Conservation (phyloP, 2,329 filamentous ascomycete genomes). For the Cytospora piceae region DNA sequence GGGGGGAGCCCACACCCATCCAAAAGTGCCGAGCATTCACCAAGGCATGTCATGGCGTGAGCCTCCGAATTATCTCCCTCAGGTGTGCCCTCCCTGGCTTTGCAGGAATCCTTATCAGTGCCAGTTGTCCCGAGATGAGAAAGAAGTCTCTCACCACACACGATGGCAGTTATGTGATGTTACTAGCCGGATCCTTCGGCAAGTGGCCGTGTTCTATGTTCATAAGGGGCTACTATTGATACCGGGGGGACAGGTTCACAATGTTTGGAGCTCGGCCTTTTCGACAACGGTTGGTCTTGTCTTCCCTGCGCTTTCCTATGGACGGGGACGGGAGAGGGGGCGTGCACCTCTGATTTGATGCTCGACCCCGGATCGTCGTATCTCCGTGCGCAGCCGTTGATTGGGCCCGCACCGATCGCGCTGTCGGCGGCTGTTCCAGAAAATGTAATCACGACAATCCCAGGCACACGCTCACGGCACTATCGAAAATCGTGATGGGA, state of each 20-base stretch:
- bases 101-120: slow-evolving; percentile 14
- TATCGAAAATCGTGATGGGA: neutral
- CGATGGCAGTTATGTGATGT: neutral
- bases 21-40: slow-evolving; percentile 8
- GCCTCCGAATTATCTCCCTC: slow-evolving; percentile 18
- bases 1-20: slow-evolving; percentile 11
- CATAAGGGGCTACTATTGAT: neutral
- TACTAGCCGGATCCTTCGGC: neutral
- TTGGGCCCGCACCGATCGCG: slow-evolving; percentile 8
- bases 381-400: slow-evolving; percentile 7
- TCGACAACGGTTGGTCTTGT: neutral
- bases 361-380: slow-evolving; percentile 24
- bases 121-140: slow-evolving; percentile 8
- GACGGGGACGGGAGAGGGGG: slow-evolving; percentile 1
- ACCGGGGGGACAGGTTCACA: neutral
- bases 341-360: slow-evolving; percentile 16
- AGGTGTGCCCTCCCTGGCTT: neutral
- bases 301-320: neutral
- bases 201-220: neutral
- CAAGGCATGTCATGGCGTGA: slow-evolving; percentile 9
- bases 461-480: neutral
- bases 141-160: neutral
- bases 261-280: neutral
- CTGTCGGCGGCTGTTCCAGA: slow-evolving; percentile 28
- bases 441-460: slow-evolving; percentile 8